These are phyloP conservation scores for Cyclostephanos invisitatus DNA, from an alignment of 108 stramenopile genomes.

Conservation along the genomic window DNA sequence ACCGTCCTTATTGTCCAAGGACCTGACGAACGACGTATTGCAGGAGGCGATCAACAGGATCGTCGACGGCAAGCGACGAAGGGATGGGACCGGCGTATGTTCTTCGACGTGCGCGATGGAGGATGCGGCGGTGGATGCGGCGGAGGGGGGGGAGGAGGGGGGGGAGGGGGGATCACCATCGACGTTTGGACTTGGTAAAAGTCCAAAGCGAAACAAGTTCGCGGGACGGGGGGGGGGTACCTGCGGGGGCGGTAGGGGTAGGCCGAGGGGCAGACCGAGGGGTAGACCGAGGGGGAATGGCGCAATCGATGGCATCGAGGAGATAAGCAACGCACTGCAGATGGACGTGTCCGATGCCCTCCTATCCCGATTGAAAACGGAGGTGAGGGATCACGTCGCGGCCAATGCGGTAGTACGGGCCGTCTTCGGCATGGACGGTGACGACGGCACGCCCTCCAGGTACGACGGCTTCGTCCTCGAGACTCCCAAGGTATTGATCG, in stretches of 20 bases:
- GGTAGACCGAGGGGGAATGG: too few species aligned
- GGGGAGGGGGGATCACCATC: background rate
- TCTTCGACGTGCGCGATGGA: background rate
- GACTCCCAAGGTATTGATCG: slow-evolving; percentile 15
- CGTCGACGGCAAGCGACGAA: background rate
- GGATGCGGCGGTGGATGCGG: background rate
- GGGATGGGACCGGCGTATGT: too few species aligned
- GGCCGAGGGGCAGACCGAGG: too few species aligned
- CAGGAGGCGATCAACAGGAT: slow-evolving; percentile 14
- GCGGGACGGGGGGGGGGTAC: too few species aligned
- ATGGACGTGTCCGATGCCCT: slow-evolving; percentile 8
- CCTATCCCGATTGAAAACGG: background rate
- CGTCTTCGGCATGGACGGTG: slow-evolving; percentile 11
- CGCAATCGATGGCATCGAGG: background rate
- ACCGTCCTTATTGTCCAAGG: background rate
- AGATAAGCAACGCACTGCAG: slow-evolving; percentile 28
- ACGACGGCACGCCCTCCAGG: background rate
- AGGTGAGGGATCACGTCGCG: background rate
- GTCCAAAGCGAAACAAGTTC: background rate
- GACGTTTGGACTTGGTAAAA: background rate
- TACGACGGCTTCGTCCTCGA: slow-evolving; percentile 32
- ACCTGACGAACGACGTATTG: background rate
- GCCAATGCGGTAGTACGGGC: background rate
- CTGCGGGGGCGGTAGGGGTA: too few species aligned
- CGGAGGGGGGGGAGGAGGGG: background rate